Evolutionary conservation across 1,139 yeast species (phyloP).

Genomic region (Suhomyces panamericanus): DNA sequence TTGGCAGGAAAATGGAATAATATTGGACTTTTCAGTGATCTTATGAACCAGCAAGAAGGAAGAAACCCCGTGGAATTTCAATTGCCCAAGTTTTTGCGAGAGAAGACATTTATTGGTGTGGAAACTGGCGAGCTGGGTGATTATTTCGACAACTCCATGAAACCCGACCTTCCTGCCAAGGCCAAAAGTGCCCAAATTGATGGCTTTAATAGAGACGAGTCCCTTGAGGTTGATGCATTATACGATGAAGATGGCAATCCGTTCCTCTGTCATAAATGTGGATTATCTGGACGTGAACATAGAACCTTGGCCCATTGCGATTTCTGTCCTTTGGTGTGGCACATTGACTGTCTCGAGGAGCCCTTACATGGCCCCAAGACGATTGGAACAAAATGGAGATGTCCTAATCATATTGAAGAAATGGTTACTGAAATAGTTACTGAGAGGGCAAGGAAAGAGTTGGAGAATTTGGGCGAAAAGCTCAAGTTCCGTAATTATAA

Average conservation of each 20-base stretch:
- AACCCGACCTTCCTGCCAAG: conserved; percentile 45
- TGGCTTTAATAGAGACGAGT: conserved; percentile 42
- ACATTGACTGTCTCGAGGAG: conserved; percentile 79
- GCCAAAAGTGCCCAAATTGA: conserved; percentile 42
- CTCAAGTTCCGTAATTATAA: conserved; percentile 47
- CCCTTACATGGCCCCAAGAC: conserved; percentile 78
- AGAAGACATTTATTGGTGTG: conserved; percentile 70
- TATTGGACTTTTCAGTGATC: conserved; percentile 61
- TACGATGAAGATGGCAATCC: conserved; percentile 67
- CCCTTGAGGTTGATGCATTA: conserved; percentile 63
- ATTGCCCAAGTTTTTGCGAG: conserved; percentile 68
- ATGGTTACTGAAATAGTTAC: conserved; percentile 40
- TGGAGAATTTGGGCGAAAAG: conserved; percentile 10
- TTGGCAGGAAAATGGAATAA: conserved; percentile 34
- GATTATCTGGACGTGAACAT: conserved; percentile 59
- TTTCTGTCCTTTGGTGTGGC: conserved; percentile 87
- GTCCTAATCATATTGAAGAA: conserved; percentile 82
- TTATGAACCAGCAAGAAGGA: conserved; percentile 57
- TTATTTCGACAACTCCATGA: conserved; percentile 61
- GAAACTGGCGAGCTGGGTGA: conserved; percentile 68
- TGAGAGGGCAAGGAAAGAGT: conserved; percentile 20
- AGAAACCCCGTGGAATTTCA: conserved; percentile 73
- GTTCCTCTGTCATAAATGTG: conserved; percentile 74
- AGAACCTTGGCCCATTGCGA: conserved; percentile 72
- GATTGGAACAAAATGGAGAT: conserved; percentile 84